phyloP scores from a whole-genome alignment of 2,329 filamentous ascomycete genomes.

The Clarireedia paspali region DNA sequence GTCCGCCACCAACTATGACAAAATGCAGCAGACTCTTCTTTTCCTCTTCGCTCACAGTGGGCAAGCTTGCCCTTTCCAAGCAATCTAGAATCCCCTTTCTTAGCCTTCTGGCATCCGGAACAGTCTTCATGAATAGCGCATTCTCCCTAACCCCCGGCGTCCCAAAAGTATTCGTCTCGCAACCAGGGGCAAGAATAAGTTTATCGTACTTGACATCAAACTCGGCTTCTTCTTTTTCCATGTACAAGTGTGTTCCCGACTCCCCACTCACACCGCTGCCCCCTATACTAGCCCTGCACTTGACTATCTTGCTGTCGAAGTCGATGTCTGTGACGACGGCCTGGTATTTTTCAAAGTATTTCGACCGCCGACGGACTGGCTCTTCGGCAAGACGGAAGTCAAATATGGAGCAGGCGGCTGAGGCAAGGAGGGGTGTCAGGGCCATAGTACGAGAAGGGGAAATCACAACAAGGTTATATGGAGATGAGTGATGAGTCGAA shows the following conservation, averaged over 20 bases:
- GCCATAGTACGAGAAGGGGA: slow-evolving; percentile 35
- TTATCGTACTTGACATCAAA: slow-evolving; percentile 36
- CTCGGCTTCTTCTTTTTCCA: slow-evolving; percentile 3
- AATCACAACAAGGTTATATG: slow-evolving; percentile 34
- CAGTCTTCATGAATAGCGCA: slow-evolving; percentile 23
- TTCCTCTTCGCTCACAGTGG: slow-evolving; percentile 47
- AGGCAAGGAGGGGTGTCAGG: slow-evolving; percentile 38
- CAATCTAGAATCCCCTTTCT: slow-evolving; percentile 29
- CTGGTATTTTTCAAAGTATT: slow-evolving; percentile 2
- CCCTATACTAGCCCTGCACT: slow-evolving; percentile 24
- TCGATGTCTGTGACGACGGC: slow-evolving; percentile 23
- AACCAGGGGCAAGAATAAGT: slow-evolving; percentile 35
- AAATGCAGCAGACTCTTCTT: slow-evolving; percentile 59
- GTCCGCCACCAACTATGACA: slow-evolving; percentile 63
- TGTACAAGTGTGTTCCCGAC: background rate
- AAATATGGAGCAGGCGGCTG: slow-evolving; percentile 37
- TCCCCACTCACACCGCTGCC: background rate
- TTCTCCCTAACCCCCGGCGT: slow-evolving; percentile 18
- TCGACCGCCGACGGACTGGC: slow-evolving; percentile 24
- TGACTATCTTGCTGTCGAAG: slow-evolving; percentile 29
- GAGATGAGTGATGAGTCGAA: slow-evolving; percentile 16
- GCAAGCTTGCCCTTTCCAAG: slow-evolving; percentile 59
- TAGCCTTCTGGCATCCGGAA: slow-evolving; percentile 18
- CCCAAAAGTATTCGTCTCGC: slow-evolving; percentile 24
- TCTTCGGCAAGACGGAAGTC: slow-evolving; percentile 38